Percentiles rank a stretch among this genome's conserved stretches.
phyloP scores from a whole-genome alignment of 1,284 basidiomycete species.

The Pseudomicrostroma phylloplanum region DNA sequence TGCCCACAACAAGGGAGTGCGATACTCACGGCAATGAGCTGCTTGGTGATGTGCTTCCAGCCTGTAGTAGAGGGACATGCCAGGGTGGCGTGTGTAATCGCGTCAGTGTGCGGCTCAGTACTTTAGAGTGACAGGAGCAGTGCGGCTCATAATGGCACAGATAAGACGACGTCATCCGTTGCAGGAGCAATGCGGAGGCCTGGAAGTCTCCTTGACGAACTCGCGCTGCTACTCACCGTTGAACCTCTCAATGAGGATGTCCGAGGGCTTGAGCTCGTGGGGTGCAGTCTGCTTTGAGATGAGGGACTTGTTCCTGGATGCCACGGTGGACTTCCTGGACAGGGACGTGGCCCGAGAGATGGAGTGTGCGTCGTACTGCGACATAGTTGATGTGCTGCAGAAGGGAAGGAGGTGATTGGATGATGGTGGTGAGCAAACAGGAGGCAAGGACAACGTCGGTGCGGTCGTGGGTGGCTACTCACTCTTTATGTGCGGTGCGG shows the following conservation, averaged over 20 bases:
- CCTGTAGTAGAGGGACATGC: constrained; percentile 55
- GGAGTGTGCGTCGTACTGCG: constrained; percentile 44
- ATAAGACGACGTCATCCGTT: no score
- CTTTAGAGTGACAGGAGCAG: neutral
- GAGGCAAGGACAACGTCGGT: no score
- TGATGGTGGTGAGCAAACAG: no score
- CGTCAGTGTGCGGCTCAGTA: neutral
- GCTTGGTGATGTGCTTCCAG: constrained; percentile 81
- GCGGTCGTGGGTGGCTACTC: no score
- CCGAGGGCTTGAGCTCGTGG: constrained; percentile 85
- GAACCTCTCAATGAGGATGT: constrained; percentile 86
- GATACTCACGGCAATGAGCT: constrained; percentile 41
- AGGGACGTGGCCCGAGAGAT: constrained; percentile 45
- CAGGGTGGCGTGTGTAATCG: neutral
- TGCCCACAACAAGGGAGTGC: no score
- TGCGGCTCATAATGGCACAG: neutral
- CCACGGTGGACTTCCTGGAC: constrained; percentile 49
- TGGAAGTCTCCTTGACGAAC: no score
- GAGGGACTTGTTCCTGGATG: constrained; percentile 51
- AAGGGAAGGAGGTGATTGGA: no score
- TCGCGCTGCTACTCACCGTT: constrained; percentile 35
- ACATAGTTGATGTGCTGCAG: constrained; percentile 10
- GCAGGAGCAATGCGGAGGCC: no score
- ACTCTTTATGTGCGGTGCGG: no score
- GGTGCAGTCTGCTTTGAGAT: constrained; percentile 54